These are phyloP conservation scores for Neurospora hispaniola DNA, from an alignment of 495 filamentous ascomycete species.

Conservation along the genomic window DNA sequence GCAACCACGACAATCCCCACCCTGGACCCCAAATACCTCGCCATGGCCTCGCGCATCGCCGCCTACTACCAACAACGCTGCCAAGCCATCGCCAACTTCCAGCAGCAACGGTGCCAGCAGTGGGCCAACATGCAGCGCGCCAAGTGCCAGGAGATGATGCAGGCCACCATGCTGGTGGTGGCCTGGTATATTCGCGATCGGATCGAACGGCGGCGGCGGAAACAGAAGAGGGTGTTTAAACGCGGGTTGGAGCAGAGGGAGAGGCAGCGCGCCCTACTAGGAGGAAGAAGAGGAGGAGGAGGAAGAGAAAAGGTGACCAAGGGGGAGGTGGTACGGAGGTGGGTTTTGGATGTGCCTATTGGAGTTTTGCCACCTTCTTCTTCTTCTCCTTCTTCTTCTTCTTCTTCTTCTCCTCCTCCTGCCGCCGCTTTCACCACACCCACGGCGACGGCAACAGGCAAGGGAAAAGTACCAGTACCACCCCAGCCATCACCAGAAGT, in stretches of 20 bases:
- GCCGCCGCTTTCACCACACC: neutral
- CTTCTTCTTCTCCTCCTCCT: neutral
- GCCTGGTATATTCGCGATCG: constrained; percentile 30
- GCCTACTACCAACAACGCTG: constrained; percentile 28
- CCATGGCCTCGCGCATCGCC: constrained; percentile 30
- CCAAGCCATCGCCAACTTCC: constrained; percentile 24
- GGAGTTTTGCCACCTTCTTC: neutral
- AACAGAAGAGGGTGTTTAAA: constrained; percentile 16
- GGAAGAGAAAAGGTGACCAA: constrained; percentile 12
- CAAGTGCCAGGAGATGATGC: constrained; percentile 28
- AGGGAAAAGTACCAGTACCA: neutral
- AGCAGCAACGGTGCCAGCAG: constrained; percentile 27
- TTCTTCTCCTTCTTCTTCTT: no score
- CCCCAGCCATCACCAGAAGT: neutral
- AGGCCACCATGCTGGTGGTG: constrained; percentile 26
- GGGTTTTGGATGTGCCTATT: constrained; percentile 22
- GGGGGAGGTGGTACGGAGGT: constrained; percentile 24
- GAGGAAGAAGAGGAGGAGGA: neutral
- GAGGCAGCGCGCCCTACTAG: neutral
- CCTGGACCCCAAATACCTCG: constrained; percentile 21
- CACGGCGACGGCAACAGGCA: neutral
- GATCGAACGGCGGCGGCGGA: constrained; percentile 16
- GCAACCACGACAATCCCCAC: neutral
- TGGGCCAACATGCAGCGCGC: constrained; percentile 25
- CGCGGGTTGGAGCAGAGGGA: constrained; percentile 11